Base-by-base conservation (phyloP, 345 rosid genomes). In the Rubroshorea leprosula region DNA sequence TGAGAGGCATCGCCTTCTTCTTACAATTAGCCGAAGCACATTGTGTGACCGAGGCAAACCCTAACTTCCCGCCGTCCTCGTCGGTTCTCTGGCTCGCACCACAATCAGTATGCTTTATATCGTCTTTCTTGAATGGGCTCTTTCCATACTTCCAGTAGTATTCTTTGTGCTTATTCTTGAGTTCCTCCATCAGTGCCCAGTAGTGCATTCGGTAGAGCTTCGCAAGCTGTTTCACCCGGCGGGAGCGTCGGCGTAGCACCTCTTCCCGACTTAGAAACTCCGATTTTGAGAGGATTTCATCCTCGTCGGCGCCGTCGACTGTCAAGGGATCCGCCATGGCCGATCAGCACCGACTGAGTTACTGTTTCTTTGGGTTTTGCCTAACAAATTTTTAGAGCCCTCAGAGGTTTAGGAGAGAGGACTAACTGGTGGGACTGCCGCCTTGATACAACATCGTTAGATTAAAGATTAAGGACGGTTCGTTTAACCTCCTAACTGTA, bases 101-200 rank as follows among this genome's bases (percentile, higher is more conserved):
- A 8, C 31, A 27, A 27, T 44, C 55, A 45, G 7, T 46, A 23
- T 23, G 6, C 23, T 41, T 61, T 17, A 55, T 63, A 13, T 66
- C 48, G 9, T 69, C 63, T 58, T 68, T 80, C 65, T 61, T 83
- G 61, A 74, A 72, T 12, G 87, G 89, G 52, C 84, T 81, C 41
- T 50, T 67, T n/a, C 94, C 87, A 45, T 71, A 71, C 52, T 49
- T 61, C 94, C 94, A 86, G 58, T 73, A 76, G 55, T 79, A 86
- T 55, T 81, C 76, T 57, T 71, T 81, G 67, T 83, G 65, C 51
- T 79, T 76, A 45, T 66, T 57, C 57, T 72, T 77, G 50, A 86
- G 69, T 43, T 86, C 87, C 50, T 81, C 90, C 95, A 79, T 78
- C n/a, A 83, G 29, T 11, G 72, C 76, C 95, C 87, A 83, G 78